These are phyloP conservation scores for Gelatoporia subvermispora DNA, from an alignment of 768 basidiomycete genomes.

Conservation along the genomic window DNA sequence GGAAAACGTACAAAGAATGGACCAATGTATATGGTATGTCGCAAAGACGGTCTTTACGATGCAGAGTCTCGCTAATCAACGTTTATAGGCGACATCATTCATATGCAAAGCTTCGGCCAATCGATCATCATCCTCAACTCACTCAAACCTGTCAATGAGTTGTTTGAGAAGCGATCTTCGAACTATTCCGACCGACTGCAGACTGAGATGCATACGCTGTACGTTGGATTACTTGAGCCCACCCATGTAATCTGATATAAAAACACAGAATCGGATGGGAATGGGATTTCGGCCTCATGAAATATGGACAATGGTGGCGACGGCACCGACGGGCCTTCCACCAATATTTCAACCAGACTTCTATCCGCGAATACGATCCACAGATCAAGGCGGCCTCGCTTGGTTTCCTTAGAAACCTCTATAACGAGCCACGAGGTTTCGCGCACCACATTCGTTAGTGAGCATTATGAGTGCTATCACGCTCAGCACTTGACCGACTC, in stretches of 20 bases:
- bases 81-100: conserved; percentile 11
- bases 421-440: conserved; percentile 21
- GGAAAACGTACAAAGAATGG: no score
- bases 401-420: conserved; percentile 21
- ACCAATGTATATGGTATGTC: no score
- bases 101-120: conserved; percentile 9
- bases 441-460: conserved; percentile 21
- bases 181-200: conserved; percentile 12
- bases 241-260: no score
- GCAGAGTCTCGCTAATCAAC: no score
- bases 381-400: conserved; percentile 21
- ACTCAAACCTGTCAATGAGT: conserved; percentile 6
- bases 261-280: conserved; percentile 36
- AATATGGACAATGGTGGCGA: conserved; percentile 24
- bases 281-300: conserved; percentile 32
- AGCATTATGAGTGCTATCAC: conserved; percentile 7
- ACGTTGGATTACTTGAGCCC: no score
- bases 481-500: no score
- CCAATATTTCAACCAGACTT: conserved; percentile 16
- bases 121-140: conserved; percentile 10
- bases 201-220: no score
- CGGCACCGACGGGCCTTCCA: conserved; percentile 24
- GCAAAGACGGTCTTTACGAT: no score
- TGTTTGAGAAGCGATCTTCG: conserved; percentile 16
- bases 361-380: conserved; percentile 12